These are phyloP conservation scores for Fomitopsis serialis DNA, from an alignment of 768 basidiomycete genomes.

Conservation along the genomic window DNA sequence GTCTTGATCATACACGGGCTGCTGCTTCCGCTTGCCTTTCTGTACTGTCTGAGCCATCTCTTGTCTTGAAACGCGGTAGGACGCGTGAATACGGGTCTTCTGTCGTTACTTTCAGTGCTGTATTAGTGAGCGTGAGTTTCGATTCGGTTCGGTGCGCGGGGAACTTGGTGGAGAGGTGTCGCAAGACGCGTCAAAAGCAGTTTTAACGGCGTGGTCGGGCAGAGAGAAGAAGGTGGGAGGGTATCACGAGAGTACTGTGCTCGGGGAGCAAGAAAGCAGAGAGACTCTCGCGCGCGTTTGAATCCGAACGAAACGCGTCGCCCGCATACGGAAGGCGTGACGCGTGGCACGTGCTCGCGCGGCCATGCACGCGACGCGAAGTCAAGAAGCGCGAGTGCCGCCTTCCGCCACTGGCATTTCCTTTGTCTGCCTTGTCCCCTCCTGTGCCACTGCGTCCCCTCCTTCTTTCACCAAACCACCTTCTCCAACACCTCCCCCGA, in stretches of 20 bases:
- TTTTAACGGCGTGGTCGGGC: neutral
- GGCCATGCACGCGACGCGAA: neutral
- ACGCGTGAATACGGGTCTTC: neutral
- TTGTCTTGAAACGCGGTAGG: neutral
- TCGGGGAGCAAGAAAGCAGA: neutral
- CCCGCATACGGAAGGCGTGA: conserved; percentile 12
- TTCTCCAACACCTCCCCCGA: too few species aligned
- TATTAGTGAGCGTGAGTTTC: conserved; percentile 15
- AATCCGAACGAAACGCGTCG: conserved; percentile 13
- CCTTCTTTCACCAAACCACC: conserved; percentile 3
- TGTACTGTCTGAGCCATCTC: conserved; percentile 70
- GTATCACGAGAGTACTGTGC: neutral
- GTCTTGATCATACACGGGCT: conserved; percentile 22
- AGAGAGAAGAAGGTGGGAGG: neutral
- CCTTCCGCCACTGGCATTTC: neutral
- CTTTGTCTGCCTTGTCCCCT: neutral
- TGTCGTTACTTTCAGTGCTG: neutral
- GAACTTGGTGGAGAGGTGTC: conserved; percentile 5
- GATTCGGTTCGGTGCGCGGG: neutral
- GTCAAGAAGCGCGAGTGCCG: neutral
- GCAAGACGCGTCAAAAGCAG: neutral
- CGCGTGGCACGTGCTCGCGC: conserved; percentile 2
- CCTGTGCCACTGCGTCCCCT: conserved; percentile 1
- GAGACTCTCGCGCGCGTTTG: neutral
- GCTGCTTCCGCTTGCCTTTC: conserved; percentile 40